Percentiles rank a stretch among this genome's conserved stretches.
These are phyloP conservation scores for Tylopilus sp. DNA, from an alignment of 1,284 basidiomycete species.

Conservation along the genomic window DNA sequence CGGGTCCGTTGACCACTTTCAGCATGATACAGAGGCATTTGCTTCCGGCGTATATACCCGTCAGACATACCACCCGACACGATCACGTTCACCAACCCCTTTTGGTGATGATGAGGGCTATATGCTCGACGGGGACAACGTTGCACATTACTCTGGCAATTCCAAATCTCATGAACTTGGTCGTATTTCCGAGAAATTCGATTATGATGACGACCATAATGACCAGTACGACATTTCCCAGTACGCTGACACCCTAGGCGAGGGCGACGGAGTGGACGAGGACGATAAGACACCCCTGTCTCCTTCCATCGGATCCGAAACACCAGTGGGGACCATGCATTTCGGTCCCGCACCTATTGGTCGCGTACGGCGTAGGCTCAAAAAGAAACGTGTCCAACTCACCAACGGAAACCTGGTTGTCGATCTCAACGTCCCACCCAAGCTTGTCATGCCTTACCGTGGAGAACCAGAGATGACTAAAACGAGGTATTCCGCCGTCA, in stretches of 20 bases:
- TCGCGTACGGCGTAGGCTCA: constrained; percentile 69
- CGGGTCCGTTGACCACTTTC: constrained; percentile 40
- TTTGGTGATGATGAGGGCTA: constrained; percentile 69
- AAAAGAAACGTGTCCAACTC: constrained; percentile 69
- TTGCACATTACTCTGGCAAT: constrained; percentile 50
- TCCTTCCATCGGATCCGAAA: constrained; percentile 37
- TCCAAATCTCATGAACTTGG: constrained; percentile 25
- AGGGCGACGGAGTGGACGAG: constrained; percentile 22
- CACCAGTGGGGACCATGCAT: constrained; percentile 66
- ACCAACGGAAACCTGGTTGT: constrained; percentile 86
- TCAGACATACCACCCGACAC: constrained; percentile 45
- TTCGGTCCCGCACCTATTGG: constrained; percentile 85
- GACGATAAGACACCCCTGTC: constrained; percentile 43
- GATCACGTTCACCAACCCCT: constrained; percentile 71
- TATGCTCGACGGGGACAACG: constrained; percentile 49
- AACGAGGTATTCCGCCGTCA: constrained; percentile 85
- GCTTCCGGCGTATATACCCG: constrained; percentile 56
- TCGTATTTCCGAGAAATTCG: constrained; percentile 35
- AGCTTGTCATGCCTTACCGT: constrained; percentile 77
- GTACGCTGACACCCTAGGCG: constrained; percentile 29
- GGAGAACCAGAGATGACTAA: constrained; percentile 82
- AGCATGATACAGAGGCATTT: constrained; percentile 61
- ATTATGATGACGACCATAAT: constrained; percentile 9
- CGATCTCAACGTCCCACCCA: constrained; percentile 80
- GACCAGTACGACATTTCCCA: constrained; percentile 34